A percentile compares a stretch with the other conserved stretches of the same genome.
phyloP scores from a whole-genome alignment of 345 rosid genomes.

The Aethionema arabicum region DNA sequence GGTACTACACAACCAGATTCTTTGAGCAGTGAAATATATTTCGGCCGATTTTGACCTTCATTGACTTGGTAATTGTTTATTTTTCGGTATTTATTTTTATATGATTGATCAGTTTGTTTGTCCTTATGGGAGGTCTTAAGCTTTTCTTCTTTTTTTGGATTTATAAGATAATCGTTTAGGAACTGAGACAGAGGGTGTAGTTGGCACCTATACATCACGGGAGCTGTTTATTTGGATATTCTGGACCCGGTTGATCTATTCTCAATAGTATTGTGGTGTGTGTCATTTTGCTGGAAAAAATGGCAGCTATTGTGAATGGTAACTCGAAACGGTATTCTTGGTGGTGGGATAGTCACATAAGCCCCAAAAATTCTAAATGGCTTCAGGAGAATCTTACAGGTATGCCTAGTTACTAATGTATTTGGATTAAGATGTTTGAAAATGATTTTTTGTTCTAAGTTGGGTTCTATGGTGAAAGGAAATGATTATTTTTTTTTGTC shows the following conservation, averaged over 20 bases:
- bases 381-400: conserved; percentile 96
- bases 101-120: conserved; percentile 26
- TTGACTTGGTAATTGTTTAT: conserved; percentile 46
- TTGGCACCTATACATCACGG: conserved; percentile 1
- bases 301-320: conserved; percentile 46
- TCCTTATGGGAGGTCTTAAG: conserved; percentile 17
- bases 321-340: conserved; percentile 80
- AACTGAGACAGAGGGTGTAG: conserved; percentile 16
- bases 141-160: conserved; percentile 2
- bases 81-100: conserved; percentile 14
- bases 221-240: conserved; percentile 13
- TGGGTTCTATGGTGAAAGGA: not conserved
- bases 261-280: conserved; percentile 17
- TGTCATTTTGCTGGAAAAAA: conserved; percentile 36
- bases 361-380: conserved; percentile 98
- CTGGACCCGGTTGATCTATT: conserved; percentile 11
- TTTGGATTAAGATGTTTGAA: not conserved
- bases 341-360: conserved; percentile 99
- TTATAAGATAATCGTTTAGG: conserved; percentile 12
- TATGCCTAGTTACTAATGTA: conserved; percentile 26
- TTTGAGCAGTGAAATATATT: not conserved
- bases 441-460: conserved; percentile 6
- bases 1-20: conserved; percentile 13
- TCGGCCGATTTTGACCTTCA: conserved; percentile 23
- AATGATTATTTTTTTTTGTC: not conserved